Percentiles rank a stretch among this genome's conserved stretches.
Evolutionary conservation across 106 monocot genomes (phyloP).

Genomic region (Platanthera zijinensis): DNA sequence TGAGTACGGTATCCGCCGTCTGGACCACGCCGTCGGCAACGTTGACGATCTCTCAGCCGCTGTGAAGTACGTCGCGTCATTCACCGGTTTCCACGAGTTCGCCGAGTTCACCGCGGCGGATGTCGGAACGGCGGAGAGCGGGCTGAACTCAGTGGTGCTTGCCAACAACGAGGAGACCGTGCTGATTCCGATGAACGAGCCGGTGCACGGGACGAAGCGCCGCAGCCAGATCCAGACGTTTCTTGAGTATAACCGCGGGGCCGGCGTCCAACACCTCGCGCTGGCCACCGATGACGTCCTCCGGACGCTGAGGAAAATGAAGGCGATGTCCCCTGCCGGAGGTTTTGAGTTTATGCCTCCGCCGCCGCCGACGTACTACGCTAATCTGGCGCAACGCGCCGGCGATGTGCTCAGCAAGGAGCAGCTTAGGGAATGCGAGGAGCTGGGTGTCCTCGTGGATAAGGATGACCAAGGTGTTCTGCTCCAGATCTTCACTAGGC

Average conservation of each 20-base stretch:
- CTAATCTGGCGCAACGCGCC: slow-evolving; percentile 47
- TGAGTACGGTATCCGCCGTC: slow-evolving; percentile 47
- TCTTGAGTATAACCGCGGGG: slow-evolving; percentile 71
- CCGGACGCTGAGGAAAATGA: slow-evolving; percentile 57
- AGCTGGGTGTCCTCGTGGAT: slow-evolving; percentile 78
- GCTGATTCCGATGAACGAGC: slow-evolving; percentile 77
- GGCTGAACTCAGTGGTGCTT: slow-evolving; percentile 84
- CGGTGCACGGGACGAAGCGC: slow-evolving; percentile 62
- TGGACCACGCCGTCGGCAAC: slow-evolving; percentile 94
- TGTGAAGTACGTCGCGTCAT: slow-evolving; percentile 44
- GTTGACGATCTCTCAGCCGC: slow-evolving; percentile 40
- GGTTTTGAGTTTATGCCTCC: slow-evolving; percentile 85
- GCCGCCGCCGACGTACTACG: slow-evolving; percentile 78
- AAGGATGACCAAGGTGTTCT: slow-evolving; percentile 83
- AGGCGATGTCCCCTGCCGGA: slow-evolving; percentile 23
- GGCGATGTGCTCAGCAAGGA: slow-evolving; percentile 66
- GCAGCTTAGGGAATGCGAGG: slow-evolving; percentile 79
- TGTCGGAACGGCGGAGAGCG: slow-evolving; percentile 85
- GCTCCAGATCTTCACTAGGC: slow-evolving; percentile 92
- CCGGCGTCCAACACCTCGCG: slow-evolving; percentile 86
- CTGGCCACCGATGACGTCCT: slow-evolving; percentile 52
- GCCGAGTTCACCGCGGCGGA: slow-evolving; percentile 89
- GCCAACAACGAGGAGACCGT: slow-evolving; percentile 83
- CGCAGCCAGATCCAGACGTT: slow-evolving; percentile 91
- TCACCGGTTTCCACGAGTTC: slow-evolving; percentile 91